phyloP scores from a whole-genome alignment of 2,329 filamentous ascomycete genomes.

The Boeremia exigua region DNA sequence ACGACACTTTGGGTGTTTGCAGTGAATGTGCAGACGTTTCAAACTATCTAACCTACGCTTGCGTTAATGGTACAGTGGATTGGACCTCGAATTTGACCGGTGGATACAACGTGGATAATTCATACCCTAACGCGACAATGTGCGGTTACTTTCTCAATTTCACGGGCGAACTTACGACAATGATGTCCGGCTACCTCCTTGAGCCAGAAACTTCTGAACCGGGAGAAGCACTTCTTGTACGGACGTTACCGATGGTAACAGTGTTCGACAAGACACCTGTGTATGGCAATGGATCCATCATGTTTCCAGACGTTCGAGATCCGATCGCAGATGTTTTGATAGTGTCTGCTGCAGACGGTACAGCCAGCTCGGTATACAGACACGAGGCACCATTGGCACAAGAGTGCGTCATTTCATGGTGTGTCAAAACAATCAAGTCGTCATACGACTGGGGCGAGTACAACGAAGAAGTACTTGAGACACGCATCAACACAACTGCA shows the following conservation, averaged over 20 bases:
- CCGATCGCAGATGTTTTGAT: slow-evolving; percentile 28
- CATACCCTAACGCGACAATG: slow-evolving; percentile 24
- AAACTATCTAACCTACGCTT: slow-evolving; percentile 12
- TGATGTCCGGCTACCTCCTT: slow-evolving; percentile 30
- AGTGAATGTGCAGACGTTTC: slow-evolving; percentile 29
- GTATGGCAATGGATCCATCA: slow-evolving; percentile 22
- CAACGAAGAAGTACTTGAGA: slow-evolving; percentile 19
- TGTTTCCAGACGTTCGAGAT: slow-evolving; percentile 28
- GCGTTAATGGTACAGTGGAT: slow-evolving; percentile 17
- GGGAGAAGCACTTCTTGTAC: slow-evolving; percentile 23
- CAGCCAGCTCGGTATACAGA: slow-evolving; percentile 9
- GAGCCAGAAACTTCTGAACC: accelerated
- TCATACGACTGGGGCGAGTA: slow-evolving; percentile 28
- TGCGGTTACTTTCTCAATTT: slow-evolving; percentile 40
- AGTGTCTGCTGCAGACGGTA: neutral
- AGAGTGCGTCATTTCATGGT: slow-evolving; percentile 37
- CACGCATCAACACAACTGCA: slow-evolving; percentile 6
- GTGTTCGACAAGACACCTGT: neutral
- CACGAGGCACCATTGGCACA: slow-evolving; percentile 17
- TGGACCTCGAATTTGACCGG: slow-evolving; percentile 22
- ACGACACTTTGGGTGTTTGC: slow-evolving; percentile 35
- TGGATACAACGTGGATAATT: neutral
- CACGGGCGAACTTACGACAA: slow-evolving; percentile 6
- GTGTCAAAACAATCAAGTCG: slow-evolving; percentile 35
- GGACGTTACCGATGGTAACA: slow-evolving; percentile 17